Evolutionary conservation across 1,284 basidiomycete species (phyloP).

Genomic region (Fereydounia khargensis): DNA sequence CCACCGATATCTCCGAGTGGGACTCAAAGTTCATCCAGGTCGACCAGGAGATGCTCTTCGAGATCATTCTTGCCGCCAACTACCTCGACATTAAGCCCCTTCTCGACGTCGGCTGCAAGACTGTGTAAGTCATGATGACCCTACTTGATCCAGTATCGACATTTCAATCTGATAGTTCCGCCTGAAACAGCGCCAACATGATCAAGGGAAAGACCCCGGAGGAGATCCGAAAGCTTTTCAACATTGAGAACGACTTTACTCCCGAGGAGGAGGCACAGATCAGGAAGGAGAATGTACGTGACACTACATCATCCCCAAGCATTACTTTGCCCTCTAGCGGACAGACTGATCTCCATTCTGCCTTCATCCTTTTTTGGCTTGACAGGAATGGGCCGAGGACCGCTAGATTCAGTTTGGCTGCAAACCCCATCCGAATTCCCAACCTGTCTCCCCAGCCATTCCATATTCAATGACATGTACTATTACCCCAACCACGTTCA

Average conservation of each 20-base stretch:
- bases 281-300: constrained; percentile 88
- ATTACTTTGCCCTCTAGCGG: neutral
- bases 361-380: neutral
- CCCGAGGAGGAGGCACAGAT: constrained; percentile 99
- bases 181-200: constrained; percentile 90
- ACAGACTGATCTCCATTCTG: neutral
- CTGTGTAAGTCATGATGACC: constrained; percentile 64
- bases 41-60: constrained; percentile 95
- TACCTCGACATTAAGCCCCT: constrained; percentile 99
- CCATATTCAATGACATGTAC: too few relatives aligned
- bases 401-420: constrained; percentile 38
- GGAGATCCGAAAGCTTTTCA: constrained; percentile 93
- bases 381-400: constrained; percentile 55
- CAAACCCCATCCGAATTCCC: too few relatives aligned
- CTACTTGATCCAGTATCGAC: neutral
- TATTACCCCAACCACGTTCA: too few relatives aligned
- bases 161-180: too few relatives aligned
- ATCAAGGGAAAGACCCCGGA: constrained; percentile 97
- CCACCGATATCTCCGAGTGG: constrained; percentile 97
- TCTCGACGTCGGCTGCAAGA: constrained; percentile 98
- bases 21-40: constrained; percentile 93
- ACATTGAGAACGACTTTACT: constrained; percentile 77
- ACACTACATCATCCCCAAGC: too few relatives aligned
- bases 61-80: constrained; percentile 99
- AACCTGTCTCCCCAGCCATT: too few relatives aligned